These are phyloP conservation scores for Kazachstania bromeliacearum DNA, from an alignment of 805 yeast species.

Conservation along the genomic window DNA sequence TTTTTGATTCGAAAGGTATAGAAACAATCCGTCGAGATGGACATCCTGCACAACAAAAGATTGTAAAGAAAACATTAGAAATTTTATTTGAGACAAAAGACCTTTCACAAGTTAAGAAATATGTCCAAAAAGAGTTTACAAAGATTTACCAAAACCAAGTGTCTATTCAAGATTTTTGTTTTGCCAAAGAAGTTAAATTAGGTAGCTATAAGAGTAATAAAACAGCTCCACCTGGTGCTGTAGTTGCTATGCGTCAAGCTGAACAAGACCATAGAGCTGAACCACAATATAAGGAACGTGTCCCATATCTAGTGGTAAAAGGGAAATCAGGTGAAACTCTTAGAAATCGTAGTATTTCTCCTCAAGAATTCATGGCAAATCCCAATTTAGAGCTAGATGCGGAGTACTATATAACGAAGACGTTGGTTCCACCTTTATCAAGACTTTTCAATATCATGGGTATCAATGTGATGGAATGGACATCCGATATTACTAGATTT, in stretches of 20 bases:
- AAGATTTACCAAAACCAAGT: conserved; percentile 57
- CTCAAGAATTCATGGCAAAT: conserved; percentile 54
- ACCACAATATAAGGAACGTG: conserved; percentile 83
- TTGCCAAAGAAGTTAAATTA: conserved; percentile 79
- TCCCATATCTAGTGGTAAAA: conserved; percentile 72
- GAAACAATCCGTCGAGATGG: conserved; percentile 95
- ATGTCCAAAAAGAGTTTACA: conserved; percentile 54
- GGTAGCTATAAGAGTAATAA: conserved; percentile 71
- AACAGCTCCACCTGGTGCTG: conserved; percentile 86
- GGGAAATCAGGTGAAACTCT: conserved; percentile 48
- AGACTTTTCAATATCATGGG: conserved; percentile 77
- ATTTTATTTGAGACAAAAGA: conserved; percentile 65
- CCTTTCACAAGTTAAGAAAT: conserved; percentile 58
- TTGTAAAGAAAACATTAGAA: conserved; percentile 61
- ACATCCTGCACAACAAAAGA: conserved; percentile 80
- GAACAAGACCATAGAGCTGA: conserved; percentile 59
- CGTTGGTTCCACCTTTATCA: conserved; percentile 82
- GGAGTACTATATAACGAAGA: conserved; percentile 77
- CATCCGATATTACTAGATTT: conserved; percentile 49
- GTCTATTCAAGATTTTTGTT: conserved; percentile 74
- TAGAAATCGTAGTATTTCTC: conserved; percentile 71
- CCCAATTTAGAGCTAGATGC: conserved; percentile 49
- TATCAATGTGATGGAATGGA: conserved; percentile 72
- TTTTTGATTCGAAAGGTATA: conserved; percentile 91
- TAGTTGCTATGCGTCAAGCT: conserved; percentile 56